Evolutionary conservation across 495 filamentous ascomycete species (phyloP).

Genomic region (Chaetomium cochliodes): DNA sequence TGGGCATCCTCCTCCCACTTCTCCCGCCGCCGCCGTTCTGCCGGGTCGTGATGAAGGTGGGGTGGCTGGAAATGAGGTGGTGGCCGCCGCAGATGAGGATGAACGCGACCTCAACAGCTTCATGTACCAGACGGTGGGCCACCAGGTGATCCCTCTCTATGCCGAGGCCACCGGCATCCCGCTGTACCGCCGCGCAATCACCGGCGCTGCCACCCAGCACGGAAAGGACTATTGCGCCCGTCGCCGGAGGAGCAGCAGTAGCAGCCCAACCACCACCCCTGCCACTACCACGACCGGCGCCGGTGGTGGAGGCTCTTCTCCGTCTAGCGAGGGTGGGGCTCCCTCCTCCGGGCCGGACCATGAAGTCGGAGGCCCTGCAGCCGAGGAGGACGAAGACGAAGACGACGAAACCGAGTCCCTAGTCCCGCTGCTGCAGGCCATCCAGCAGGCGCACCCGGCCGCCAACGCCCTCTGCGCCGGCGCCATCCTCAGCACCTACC

Average conservation of each 20-base stretch:
- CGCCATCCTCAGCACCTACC: constrained; percentile 91
- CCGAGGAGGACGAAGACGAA: not conserved
- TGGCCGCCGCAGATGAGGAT: constrained; percentile 33
- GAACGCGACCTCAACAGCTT: constrained; percentile 85
- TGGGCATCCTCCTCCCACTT: not conserved
- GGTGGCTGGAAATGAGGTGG: constrained; percentile 16
- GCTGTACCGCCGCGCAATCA: constrained; percentile 73
- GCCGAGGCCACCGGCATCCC: constrained; percentile 71
- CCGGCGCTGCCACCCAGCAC: constrained; percentile 63
- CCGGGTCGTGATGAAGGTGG: constrained; percentile 20
- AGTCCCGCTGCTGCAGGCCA: constrained; percentile 63
- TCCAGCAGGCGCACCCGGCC: constrained; percentile 65
- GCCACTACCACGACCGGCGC: not conserved
- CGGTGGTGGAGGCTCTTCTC: constrained; percentile 6
- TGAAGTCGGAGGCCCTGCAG: too few relatives aligned
- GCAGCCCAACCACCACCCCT: constrained; percentile 1
- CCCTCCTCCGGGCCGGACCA: not conserved
- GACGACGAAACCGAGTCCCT: constrained; percentile 95
- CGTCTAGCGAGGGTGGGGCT: not conserved
- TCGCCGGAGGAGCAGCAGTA: constrained; percentile 14
- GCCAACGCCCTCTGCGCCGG: constrained; percentile 85
- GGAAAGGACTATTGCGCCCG: constrained; percentile 59
- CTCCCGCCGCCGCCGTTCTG: constrained; percentile 1
- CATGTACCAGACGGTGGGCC: constrained; percentile 99
- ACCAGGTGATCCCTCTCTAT: constrained; percentile 83